Base-by-base conservation (phyloP, 192 early-diverging fungal genomes). In the Umbelopsis isabellina region DNA sequence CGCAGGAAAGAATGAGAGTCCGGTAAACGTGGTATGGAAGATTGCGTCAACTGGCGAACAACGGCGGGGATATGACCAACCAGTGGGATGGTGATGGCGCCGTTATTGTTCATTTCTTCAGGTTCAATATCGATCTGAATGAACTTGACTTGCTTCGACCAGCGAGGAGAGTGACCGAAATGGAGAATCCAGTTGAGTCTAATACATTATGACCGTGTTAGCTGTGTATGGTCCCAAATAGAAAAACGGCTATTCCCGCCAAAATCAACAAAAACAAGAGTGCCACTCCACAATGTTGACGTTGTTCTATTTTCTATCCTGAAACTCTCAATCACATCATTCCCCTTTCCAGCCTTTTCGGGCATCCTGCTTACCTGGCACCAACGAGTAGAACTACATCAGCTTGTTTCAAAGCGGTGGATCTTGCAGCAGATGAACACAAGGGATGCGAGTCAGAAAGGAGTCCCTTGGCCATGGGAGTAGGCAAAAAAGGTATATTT, bases 121-220 rank as follows among this genome's bases (percentile, higher is more conserved):
- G 89, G 78, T 8, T 70, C 65, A 52, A 92, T 83, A 70, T 92
- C 91, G 44, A 90, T 78, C 65, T 92, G 91, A 72, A 92, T 91
- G 45, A 92, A 81, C 69, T 84, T 86, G n/a, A 87, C 85, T 12
- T 78, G 47, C 20, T 72, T 23, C 22, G 55, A 70, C 75, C 86
- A 91, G 23, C 85, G 82, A 21, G 85, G 85, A 10, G 82, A 53
- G 22, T 70, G 67, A 16, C 91, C 91, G 75, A 89, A 92, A 46
- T 91, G 90, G 49, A 92, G 76, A 25, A 92, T 90, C 91, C 91
- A 92, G 75, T 92, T 92, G 41, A 92, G 61, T 65, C 82, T 76
- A 45, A 15, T 13, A 49, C 18, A 16, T 10, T 10, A 48, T 6
- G 15, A 21, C 5, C 4, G 48, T 20, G 46, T 41, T 41, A 41